Conservation (phyloP, 192 early-diverging fungal species). For the Rhizophlyctis rosea region DNA sequence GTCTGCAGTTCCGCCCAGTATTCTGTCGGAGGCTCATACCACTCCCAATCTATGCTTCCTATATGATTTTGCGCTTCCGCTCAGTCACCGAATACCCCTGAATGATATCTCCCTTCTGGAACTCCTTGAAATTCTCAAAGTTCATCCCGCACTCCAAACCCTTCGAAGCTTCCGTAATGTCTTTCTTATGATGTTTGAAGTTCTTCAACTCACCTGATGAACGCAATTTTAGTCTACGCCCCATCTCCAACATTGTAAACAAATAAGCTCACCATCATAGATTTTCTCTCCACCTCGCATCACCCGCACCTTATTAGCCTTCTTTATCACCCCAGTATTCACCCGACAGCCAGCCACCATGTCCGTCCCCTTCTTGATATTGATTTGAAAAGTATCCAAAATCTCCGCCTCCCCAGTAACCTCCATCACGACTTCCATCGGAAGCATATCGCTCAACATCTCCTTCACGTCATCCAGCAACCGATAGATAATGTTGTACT, state of each 20-base stretch:
- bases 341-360: constrained; percentile 83
- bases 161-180: constrained; percentile 84
- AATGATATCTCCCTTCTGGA: constrained; percentile 72
- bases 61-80: constrained; percentile 22
- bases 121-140: constrained; percentile 77
- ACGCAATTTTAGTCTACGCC: constrained; percentile 16
- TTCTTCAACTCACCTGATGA: constrained; percentile 58
- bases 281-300: constrained; percentile 65
- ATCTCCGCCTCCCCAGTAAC: constrained; percentile 87
- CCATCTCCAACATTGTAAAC: constrained; percentile 3
- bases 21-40: no score
- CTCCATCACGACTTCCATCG: constrained; percentile 72
- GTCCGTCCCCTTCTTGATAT: constrained; percentile 68
- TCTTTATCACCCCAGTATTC: constrained; percentile 66
- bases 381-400: constrained; percentile 80
- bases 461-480: constrained; percentile 89
- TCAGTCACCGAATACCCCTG: constrained; percentile 16
- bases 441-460: constrained; percentile 67
- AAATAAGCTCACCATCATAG: constrained; percentile 61
- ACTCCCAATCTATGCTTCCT: no score
- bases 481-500: constrained; percentile 86
- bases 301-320: constrained; percentile 60
- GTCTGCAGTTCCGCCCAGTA: no score
- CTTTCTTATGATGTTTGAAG: constrained; percentile 86
- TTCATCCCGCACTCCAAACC: constrained; percentile 95